Conservation (phyloP, 257 asterid species). For the Nicotiana sylvestris region DNA sequence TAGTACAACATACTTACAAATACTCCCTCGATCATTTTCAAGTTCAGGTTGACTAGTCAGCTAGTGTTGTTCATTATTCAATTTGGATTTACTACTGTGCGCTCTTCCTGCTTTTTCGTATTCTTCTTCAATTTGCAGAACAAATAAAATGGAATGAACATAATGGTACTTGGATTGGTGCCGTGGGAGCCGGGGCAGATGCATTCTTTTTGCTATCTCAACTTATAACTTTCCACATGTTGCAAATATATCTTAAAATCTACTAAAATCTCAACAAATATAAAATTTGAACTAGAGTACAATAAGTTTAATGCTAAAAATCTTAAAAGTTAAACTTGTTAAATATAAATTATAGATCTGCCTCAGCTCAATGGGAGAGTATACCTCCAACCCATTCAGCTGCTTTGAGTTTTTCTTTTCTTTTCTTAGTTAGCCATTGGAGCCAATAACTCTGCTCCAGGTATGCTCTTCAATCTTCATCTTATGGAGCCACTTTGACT, state of each 20-base stretch:
- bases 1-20: neutral
- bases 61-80: neutral
- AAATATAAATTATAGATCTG: too few relatives aligned
- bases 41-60: neutral
- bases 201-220: too few relatives aligned
- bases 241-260: too few relatives aligned
- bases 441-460: neutral
- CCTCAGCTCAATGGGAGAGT: too few relatives aligned
- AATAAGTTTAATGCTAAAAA: too few relatives aligned
- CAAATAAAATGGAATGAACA: too few relatives aligned
- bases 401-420: neutral
- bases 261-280: too few relatives aligned
- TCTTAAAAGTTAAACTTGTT: too few relatives aligned
- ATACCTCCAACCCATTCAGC: neutral
- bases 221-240: too few relatives aligned
- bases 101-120: neutral
- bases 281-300: too few relatives aligned
- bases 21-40: neutral
- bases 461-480: neutral
- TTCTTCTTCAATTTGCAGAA: neutral
- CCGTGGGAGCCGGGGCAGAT: too few relatives aligned
- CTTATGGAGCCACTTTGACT: neutral
- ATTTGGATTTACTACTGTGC: neutral
- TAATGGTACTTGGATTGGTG: too few relatives aligned
- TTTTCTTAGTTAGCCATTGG: neutral